A percentile compares a stretch with the other conserved stretches of the same genome.
These are phyloP conservation scores for Amanita rubescens DNA, from an alignment of 768 basidiomycete genomes.

Conservation along the genomic window DNA sequence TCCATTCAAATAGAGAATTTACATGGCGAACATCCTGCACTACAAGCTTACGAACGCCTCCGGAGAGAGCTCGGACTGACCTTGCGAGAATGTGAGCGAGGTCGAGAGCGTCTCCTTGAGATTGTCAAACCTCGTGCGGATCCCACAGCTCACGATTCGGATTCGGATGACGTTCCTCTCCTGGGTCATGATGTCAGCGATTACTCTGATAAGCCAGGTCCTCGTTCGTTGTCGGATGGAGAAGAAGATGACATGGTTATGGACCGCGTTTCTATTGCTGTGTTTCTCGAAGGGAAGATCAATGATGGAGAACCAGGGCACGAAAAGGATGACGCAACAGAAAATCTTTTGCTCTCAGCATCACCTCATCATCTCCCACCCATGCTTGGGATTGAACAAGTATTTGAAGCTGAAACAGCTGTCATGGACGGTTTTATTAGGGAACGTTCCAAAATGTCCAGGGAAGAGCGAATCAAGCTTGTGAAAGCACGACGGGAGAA, in stretches of 20 bases:
- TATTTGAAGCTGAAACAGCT: conserved; percentile 67
- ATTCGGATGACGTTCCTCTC: conserved; percentile 34
- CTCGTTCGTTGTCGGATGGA: conserved; percentile 29
- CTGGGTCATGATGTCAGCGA: conserved; percentile 49
- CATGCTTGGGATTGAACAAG: conserved; percentile 62
- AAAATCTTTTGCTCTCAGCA: conserved; percentile 45
- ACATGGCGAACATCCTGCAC: conserved; percentile 36
- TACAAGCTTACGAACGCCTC: conserved; percentile 69
- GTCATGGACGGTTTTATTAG: conserved; percentile 35
- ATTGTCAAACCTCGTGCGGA: conserved; percentile 40
- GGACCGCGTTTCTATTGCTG: conserved; percentile 12
- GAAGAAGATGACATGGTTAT: conserved; percentile 13
- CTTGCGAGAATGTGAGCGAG: conserved; percentile 76
- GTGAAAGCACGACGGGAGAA: conserved; percentile 48
- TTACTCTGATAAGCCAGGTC: conserved; percentile 44
- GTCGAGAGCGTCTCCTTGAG: conserved; percentile 54
- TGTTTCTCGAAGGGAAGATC: conserved; percentile 16
- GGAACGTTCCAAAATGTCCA: conserved; percentile 56
- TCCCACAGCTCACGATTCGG: conserved; percentile 18
- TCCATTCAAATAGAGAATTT: not conserved
- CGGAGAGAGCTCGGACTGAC: conserved; percentile 73
- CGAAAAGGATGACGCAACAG: conserved; percentile 44
- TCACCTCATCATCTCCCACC: conserved; percentile 51
- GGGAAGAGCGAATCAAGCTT: conserved; percentile 68
- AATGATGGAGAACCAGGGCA: conserved; percentile 16